Percentiles rank a stretch among this genome's conserved stretches.
Conservation (phyloP, 1,284 basidiomycete species). For the Melampsora americana region DNA sequence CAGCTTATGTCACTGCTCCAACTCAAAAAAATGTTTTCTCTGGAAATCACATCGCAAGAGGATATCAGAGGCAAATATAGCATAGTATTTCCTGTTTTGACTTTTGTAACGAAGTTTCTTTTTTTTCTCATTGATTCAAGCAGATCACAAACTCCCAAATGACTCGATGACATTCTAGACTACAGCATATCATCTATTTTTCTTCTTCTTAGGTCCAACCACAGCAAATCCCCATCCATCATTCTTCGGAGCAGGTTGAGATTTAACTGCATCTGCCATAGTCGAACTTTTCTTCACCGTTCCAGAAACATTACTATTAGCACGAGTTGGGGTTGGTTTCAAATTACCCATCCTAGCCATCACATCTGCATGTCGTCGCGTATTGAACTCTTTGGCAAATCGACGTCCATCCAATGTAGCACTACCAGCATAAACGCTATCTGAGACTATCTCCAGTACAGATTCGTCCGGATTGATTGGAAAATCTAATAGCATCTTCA, state of each 20-base stretch:
- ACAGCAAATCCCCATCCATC: slow-evolving; percentile 44
- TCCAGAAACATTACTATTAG: neutral
- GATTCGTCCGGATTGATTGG: slow-evolving; percentile 53
- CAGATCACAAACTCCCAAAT: too few relatives aligned
- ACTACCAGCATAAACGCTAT: slow-evolving; percentile 76
- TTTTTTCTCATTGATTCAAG: too few relatives aligned
- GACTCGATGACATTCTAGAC: neutral
- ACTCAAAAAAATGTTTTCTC: too few relatives aligned
- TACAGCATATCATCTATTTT: slow-evolving; percentile 12
- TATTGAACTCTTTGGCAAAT: slow-evolving; percentile 86
- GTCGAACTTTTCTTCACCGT: neutral
- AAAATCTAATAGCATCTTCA: slow-evolving; percentile 56
- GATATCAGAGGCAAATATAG: too few relatives aligned
- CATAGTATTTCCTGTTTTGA: too few relatives aligned
- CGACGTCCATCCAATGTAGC: slow-evolving; percentile 90
- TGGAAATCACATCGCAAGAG: too few relatives aligned
- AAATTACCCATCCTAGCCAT: neutral
- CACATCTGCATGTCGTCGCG: slow-evolving; percentile 46
- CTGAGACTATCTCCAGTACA: slow-evolving; percentile 54
- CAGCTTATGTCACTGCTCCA: too few relatives aligned
- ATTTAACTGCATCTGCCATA: slow-evolving; percentile 41
- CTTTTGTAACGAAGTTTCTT: too few relatives aligned
- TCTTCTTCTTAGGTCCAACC: slow-evolving; percentile 35
- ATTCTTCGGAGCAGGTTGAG: slow-evolving; percentile 36
- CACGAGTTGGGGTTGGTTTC: neutral